Evolutionary conservation across 1,139 yeast species (phyloP), one percentile per base, ranked within the genome.

Genomic region (Hyphopichia buzzinii): DNA sequence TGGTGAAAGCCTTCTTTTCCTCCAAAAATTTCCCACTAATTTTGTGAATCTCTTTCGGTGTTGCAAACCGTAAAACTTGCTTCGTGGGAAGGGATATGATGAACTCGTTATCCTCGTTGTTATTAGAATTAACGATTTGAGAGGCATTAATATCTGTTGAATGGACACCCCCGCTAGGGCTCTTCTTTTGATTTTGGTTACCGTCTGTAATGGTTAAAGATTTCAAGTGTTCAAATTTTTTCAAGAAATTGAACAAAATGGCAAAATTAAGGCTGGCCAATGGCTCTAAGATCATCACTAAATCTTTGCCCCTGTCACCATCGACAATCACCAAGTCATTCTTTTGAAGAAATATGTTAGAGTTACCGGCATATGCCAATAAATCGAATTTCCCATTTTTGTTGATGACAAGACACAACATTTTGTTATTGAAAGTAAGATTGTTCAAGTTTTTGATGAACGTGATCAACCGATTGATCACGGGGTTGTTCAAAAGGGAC

Each of bases 141-240:
- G 72, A 59, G 2, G 75, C 75, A 46, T 62, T 62, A 40, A 66
- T 40, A 10, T 50, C 41, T 2, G 70, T 63, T 4, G 72, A 57
- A 42, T 67, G 74, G 2, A 70, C 60, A 4, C 74, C 72, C 27
- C 59, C 59, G 33, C 52, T 45, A 22, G 30, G 32, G 26, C 57
- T 62, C 26, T 57, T 55, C 32, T 50, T 52, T 12, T 48, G 42
- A 15, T 39, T 39, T 15, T 15, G 30, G 26, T 49, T 46, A 28
- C 48, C 50, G 43, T 62, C 69, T 26, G 49, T 45, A 37, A 67
- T 65, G 8, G 85, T 83, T 50, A 84, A 79, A 39, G 89, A 84
- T 55, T 85, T 86, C 43, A 82, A 71, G 55, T 85, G 94, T 50
- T 86, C 85, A 50, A 82, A 76, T 55, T 84, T 84, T 57, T 83